Evolutionary conservation across 2,329 filamentous ascomycete species (phyloP), one percentile per base, ranked within the genome.

Genomic region (Penicillium sp.): DNA sequence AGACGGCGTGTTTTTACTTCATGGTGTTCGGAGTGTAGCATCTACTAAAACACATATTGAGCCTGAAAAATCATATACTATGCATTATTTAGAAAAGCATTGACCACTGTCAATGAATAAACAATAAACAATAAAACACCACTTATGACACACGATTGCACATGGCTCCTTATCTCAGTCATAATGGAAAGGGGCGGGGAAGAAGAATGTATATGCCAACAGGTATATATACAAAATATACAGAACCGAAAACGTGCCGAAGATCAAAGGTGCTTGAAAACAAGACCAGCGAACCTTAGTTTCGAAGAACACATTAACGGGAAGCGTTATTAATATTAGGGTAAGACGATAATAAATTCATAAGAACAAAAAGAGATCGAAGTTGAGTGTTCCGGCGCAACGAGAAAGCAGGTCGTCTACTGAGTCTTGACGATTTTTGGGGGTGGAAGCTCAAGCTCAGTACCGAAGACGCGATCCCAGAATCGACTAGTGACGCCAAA

Each of bases 401-500:
- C 24, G 16, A n/a, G 23, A 30, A 47, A 11, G 42, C 16, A 21
- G 18, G 18, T 54, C 21, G 43, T 61, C 62, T 63, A 76, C 62
- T 73, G 68, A 26, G 69, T 60, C 66, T 76, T 76, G 26, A 60
- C 57, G 14, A 62, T 67, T 57, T 73, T 73, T 12, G 70, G 66
- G 20, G 68, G 52, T 3, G 70, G 74, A 64, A 63, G 60, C 54
- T 80, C 74, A 52, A 99, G 79, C 76, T 96, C 88, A 1, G 94
- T 99, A 63, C 91, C 91, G 70, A 99, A 99, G 6, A 99, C 77
- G 50, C 77, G 79, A 72, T 99, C 94, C 94, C 94, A 99, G 80
- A 99, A 96, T 63, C 87, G 86, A 79, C 89, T 97, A 30, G 93
- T 97, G 52, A 99, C 93, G 56, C 94, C 94, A 66, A 97, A 99